Base-by-base conservation (phyloP, 176 grass and related monocot genomes). In the Tuctoria greenei region DNA sequence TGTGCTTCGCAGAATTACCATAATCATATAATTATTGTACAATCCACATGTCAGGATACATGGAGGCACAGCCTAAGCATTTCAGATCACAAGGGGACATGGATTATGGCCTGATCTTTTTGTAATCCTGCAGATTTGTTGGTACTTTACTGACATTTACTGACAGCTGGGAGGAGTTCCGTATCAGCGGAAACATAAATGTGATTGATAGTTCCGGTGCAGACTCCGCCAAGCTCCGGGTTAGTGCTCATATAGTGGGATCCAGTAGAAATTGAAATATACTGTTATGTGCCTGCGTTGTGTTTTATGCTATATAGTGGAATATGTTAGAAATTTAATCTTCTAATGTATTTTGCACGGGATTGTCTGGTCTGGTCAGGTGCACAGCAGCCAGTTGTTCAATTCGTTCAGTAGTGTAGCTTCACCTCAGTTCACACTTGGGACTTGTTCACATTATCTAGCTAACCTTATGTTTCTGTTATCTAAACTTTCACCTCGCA, bases 81-180 rank as follows among this genome's bases (percentile, higher is more conserved):
- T 46, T 24, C n/a, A 21, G 66, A 13, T 50, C 46, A 6, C 61
- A 58, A 37, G 7, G 66, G 23, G 5, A 0, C 31, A 20, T 1
- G 4, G 3, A 44, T 25, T 24, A 57, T 64, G 12, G 6, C 5
- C 68, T 79, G 15, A 64, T 47, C 16, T n/a, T 44, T 67, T 7
- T 35, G 52, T 64, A 55, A 59, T 78, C 28, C 57, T 86, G 58
- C 75, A 98, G 95, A 92, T 98, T 79, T 95, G 91, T 61, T 98
- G 95, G 95, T 95, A 98, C 61, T 95, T 95, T 72, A 90, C 84
- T n/a, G n/a, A n/a, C n/a, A n/a, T n/a, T n/a, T n/a, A n/a, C n/a
- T 5, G 95, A 99, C 61, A 90, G 87, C 3, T 99, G 91, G 95
- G 95, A 99, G 60, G 91, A 99, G 73, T 95, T 99, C 46, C 82